A percentile compares a stretch with the other conserved stretches of the same genome.
These are phyloP conservation scores for Eragrostis curvula DNA, from an alignment of 176 grass and related monocot species.

Conservation along the genomic window DNA sequence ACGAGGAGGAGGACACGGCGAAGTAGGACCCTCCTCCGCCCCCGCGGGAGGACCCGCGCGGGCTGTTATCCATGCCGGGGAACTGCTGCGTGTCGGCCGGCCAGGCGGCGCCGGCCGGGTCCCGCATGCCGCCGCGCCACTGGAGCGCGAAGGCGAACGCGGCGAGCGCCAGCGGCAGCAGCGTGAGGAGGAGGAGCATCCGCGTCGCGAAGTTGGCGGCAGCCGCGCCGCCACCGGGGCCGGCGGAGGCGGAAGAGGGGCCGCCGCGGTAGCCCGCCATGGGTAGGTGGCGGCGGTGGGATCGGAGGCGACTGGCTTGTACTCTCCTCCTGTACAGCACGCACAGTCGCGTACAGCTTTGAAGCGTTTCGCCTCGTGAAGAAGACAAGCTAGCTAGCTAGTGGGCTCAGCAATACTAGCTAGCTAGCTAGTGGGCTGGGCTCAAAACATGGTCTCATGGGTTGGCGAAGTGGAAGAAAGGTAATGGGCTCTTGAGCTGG, in stretches of 20 bases:
- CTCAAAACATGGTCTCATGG: no score
- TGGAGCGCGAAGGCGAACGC: constrained; percentile 94
- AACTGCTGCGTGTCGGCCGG: constrained; percentile 80
- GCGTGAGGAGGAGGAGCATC: constrained; percentile 84
- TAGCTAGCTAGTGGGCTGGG: no score
- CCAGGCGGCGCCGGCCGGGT: constrained; percentile 77
- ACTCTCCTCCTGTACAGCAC: no score
- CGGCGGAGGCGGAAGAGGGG: constrained; percentile 34
- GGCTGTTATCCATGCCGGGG: constrained; percentile 92
- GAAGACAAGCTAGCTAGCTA: no score
- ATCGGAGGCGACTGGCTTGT: no score
- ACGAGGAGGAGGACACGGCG: constrained; percentile 45
- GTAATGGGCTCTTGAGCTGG: no score
- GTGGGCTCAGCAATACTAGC: no score
- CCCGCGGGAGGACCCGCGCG: constrained; percentile 75
- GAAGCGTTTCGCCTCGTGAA: no score
- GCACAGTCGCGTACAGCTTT: no score
- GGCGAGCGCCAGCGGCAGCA: constrained; percentile 86
- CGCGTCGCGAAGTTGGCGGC: constrained; percentile 65
- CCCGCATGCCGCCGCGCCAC: constrained; percentile 91
- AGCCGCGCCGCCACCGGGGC: background rate
- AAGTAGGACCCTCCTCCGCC: constrained; percentile 62
- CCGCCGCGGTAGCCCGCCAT: constrained; percentile 75
- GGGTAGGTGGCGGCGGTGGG: background rate
- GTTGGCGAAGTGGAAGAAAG: no score